phyloP scores from a whole-genome alignment of 192 early-diverging fungal species.

The Backusella sp. region DNA sequence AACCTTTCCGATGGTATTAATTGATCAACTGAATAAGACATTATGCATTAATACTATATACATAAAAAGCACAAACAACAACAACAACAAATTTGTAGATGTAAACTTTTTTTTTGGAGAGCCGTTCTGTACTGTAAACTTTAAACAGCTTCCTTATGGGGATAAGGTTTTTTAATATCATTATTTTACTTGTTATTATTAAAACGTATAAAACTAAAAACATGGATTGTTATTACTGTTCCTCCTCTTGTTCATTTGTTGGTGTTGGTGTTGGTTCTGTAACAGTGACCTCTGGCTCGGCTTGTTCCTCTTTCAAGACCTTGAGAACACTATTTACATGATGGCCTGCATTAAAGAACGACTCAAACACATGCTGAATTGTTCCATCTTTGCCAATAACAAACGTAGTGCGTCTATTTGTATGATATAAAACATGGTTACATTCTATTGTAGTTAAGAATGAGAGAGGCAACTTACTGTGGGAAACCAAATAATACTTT shows the following conservation, averaged over 20 bases:
- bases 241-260: not conserved
- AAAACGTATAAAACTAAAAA: not conserved
- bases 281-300: not conserved
- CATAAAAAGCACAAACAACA: not conserved
- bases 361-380: slow-evolving; percentile 38
- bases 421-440: not conserved
- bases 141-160: no score
- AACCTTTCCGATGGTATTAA: slow-evolving; percentile 51
- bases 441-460: not conserved
- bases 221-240: not conserved
- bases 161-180: not conserved
- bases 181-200: not conserved
- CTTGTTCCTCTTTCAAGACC: slow-evolving; percentile 18
- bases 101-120: not conserved
- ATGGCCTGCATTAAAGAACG: slow-evolving; percentile 26
- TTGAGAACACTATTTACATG: slow-evolving; percentile 35
- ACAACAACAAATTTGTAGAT: not conserved
- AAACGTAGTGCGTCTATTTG: slow-evolving; percentile 36
- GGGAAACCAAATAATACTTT: slow-evolving; percentile 20
- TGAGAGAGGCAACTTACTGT: not conserved
- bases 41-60: not conserved
- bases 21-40: not conserved
- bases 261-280: not conserved
- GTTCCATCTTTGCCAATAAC: slow-evolving; percentile 38
- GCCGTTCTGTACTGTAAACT: no score